Evolutionary conservation across 768 basidiomycete genomes (phyloP), one percentile per base, ranked within the genome.

Genomic region (Russula abietina): DNA sequence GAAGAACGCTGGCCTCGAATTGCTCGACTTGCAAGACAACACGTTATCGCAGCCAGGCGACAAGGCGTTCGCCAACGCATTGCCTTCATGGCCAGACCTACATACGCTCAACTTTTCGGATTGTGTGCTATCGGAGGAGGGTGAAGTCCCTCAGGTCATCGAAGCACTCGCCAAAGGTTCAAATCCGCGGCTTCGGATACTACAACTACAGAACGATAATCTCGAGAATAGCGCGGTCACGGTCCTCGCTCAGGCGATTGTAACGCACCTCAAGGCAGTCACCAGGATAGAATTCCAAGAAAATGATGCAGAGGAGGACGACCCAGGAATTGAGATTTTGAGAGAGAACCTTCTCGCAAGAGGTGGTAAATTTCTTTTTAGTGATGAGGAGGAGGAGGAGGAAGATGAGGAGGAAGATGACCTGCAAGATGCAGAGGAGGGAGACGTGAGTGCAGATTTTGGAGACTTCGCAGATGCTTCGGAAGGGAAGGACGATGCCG

Each of bases 11-110:
- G 75, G 79, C 46, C 77, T 99, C 56, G 78, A 85, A 70, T 76
- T 85, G 66, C 81, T 99, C 70, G 94, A 99, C 79, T 76, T 99
- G 53, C 93, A 98, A 74, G 97, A 98, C 75, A 91, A 92, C 71
- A 88, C 89, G 0, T 89, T 91, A 72, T 84, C 83, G 22, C 80
- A 77, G n/a, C 81, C 67, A 26, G 81, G 81, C 39, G 72, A 80
- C 39, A 81, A 74, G 79, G 85, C 71, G 69, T 80, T 79, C 82
- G 84, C 89, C 2, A 77, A 79, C 45, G 81, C 86, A 0, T 73
- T 99, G 19, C 73, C 79, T 0, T 79, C 81, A 4, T 90, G 97
- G 88, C 81, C 88, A 0, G 71, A 79, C 2, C 79, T 99, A 22
- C 79, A 80, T 46, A 81, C 81, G n/a, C 85, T 98, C 67, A 91